Conservation (phyloP, 192 early-diverging fungal species). For the Backusella mclennaniae region DNA sequence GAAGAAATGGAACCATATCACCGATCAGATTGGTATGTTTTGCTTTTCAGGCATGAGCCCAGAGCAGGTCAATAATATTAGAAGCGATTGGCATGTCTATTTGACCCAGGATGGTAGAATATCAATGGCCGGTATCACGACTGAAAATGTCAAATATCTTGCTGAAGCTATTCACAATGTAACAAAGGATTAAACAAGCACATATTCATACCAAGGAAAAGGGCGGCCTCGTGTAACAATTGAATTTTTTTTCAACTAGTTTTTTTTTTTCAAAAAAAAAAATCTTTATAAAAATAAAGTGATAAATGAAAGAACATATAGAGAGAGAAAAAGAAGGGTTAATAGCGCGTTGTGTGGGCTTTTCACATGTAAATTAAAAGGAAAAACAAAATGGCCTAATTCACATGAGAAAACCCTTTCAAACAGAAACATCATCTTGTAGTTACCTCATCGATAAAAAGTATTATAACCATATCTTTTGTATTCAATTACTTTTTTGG, state of each 20-base stretch:
- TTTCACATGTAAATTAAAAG: constrained; percentile 1
- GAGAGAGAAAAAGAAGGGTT: background rate
- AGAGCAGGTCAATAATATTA: constrained; percentile 83
- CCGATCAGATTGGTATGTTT: constrained; percentile 95
- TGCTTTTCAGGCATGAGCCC: constrained; percentile 90
- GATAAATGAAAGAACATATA: background rate
- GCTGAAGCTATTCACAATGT: constrained; percentile 94
- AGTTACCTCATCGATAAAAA: background rate
- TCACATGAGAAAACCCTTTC: constrained; percentile 5
- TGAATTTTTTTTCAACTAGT: background rate
- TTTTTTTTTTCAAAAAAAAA: background rate
- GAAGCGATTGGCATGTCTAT: constrained; percentile 88
- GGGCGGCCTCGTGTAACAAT: background rate
- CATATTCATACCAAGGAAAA: background rate
- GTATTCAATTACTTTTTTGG: background rate
- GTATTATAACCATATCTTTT: background rate
- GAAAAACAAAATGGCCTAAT: background rate
- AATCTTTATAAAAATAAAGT: background rate
- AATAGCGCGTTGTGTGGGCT: background rate
- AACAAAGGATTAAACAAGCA: constrained; percentile 54
- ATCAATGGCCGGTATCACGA: constrained; percentile 93
- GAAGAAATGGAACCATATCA: constrained; percentile 85
- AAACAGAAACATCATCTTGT: background rate
- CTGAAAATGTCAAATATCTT: constrained; percentile 91
- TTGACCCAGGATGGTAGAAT: constrained; percentile 94